A percentile compares a stretch with the other conserved stretches of the same genome.
These are phyloP conservation scores for Orbilia quercus DNA, from an alignment of 2,329 filamentous ascomycete genomes.

Conservation along the genomic window DNA sequence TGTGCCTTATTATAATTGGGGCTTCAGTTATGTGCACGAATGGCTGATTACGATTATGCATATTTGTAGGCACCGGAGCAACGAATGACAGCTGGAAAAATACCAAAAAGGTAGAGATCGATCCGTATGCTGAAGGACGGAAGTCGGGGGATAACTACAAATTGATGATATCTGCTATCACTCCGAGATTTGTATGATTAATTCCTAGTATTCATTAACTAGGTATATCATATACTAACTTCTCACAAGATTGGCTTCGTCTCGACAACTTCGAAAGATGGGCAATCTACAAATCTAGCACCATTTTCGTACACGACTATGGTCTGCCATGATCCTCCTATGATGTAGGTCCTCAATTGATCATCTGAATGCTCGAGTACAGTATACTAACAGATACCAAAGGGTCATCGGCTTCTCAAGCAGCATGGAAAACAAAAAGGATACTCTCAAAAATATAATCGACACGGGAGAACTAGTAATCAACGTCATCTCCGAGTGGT, in stretches of 20 bases:
- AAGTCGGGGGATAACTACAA: constrained; percentile 84
- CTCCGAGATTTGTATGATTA: constrained; percentile 79
- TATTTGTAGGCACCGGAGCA: constrained; percentile 53
- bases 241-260: constrained; percentile 67
- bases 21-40: too few species aligned
- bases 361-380: constrained; percentile 63
- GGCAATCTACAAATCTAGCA: constrained; percentile 77
- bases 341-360: constrained; percentile 70
- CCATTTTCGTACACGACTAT: constrained; percentile 90
- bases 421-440: constrained; percentile 74
- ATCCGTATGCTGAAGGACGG: constrained; percentile 79
- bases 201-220: too few species aligned
- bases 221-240: neutral
- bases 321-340: constrained; percentile 84
- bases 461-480: constrained; percentile 81
- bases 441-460: constrained; percentile 78
- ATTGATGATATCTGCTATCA: constrained; percentile 82
- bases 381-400: constrained; percentile 65
- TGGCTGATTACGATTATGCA: neutral
- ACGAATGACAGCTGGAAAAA: constrained; percentile 64
- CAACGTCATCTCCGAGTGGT: constrained; percentile 88
- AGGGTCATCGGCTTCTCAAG: constrained; percentile 69
- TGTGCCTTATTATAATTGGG: too few species aligned
- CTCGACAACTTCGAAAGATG: constrained; percentile 72
- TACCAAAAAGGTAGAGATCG: constrained; percentile 75